Conservation (phyloP, 129 eudicot genomes). For the Smallanthus sonchifolius region DNA sequence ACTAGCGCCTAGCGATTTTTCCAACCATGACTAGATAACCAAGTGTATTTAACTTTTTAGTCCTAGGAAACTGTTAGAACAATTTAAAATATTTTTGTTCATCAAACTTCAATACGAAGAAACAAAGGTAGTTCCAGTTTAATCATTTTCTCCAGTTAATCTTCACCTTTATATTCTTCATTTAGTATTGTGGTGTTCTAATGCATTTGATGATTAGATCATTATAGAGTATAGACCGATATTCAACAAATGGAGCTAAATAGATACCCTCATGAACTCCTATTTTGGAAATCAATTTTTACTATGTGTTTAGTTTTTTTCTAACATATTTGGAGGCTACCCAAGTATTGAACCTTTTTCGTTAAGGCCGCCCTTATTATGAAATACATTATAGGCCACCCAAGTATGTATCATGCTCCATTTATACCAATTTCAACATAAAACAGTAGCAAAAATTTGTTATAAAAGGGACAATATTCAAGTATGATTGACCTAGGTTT, state of each 20-base stretch:
- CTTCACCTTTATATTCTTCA: not conserved
- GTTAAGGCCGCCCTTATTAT: not conserved
- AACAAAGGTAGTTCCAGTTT: not conserved
- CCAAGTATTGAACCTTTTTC: not conserved
- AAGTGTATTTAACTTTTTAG: not conserved
- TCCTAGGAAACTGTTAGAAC: not conserved
- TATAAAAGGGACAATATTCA: too few species aligned
- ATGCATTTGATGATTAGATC: not conserved
- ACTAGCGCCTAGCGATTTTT: too few species aligned
- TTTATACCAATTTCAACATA: not conserved
- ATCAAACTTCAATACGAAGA: not conserved
- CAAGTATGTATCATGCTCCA: not conserved
- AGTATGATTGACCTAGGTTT: too few species aligned
- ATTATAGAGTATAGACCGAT: not conserved
- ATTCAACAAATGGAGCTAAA: too few species aligned
- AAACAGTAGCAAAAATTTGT: too few species aligned
- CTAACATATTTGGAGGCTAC: not conserved
- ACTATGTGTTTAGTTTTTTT: not conserved
- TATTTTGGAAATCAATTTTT: not conserved
- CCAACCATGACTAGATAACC: conserved; percentile 81
- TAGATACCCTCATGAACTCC: not conserved
- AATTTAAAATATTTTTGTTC: not conserved
- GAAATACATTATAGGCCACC: not conserved
- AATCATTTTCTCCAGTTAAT: not conserved
- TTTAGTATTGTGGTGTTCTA: not conserved